Evolutionary conservation across 176 grass and related monocot genomes (phyloP), one percentile per base, ranked within the genome.

Genomic region (Calamus simplicifolius): DNA sequence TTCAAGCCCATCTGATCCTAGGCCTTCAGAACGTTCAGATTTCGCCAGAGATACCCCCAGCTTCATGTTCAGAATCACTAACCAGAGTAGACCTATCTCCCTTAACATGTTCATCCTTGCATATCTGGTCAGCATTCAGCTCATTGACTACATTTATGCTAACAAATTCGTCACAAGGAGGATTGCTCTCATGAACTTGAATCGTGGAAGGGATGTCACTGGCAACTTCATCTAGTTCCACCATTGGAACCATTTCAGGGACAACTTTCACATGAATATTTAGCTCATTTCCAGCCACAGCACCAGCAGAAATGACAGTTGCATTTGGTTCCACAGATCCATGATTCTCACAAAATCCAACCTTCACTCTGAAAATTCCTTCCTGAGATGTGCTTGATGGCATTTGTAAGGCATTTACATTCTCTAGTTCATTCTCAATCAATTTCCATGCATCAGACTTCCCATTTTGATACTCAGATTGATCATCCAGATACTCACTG

Each of bases 401-500:
- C 48, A 28, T 58, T 54, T 54, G 58, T 59, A 55, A 17, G 27
- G 4, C 55, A 48, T 75, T 70, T 49, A 74, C 26, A 66, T 58
- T 78, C 49, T 82, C 70, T 4, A 63, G 57, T 77, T 78, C 61
- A 23, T 25, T 69, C 51, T 23, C 16, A 78, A 3, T 43, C 35
- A 28, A 25, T 43, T 61, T 49, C 55, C 58, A 64, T 25, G 29
- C 64, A 19, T 23, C 25, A 73, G 54, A 4, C 14, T 27, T 4
- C 15, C 54, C 77, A 65, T 73, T 73, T 65, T 71, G 63, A 18
- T 16, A 68, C 58, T 81, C 73, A 60, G 73, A 31, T 66, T 81
- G 77, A 69, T 50, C 62, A 49, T 86, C 73, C 52, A 77, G 73
- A 25, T 74, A 72, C 38, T 86, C 83, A 57, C 63, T 58, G 52